Evolutionary conservation across 2,329 filamentous ascomycete species (phyloP).

Genomic region (Stylonectria norvegica): DNA sequence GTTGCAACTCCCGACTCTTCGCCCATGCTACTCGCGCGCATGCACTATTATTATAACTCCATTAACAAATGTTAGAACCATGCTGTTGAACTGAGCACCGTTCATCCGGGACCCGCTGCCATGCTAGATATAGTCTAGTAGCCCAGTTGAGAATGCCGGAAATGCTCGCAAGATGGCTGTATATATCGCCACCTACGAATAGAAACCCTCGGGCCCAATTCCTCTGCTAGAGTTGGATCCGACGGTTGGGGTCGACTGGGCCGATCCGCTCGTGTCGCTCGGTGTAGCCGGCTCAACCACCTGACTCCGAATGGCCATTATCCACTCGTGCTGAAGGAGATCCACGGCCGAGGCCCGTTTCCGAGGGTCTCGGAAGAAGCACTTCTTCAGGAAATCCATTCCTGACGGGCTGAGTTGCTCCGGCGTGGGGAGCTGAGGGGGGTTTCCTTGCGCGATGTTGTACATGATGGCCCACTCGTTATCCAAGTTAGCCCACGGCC

Average conservation of each 20-base stretch:
- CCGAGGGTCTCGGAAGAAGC: slow-evolving; percentile 80
- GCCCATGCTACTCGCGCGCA: too few relatives aligned
- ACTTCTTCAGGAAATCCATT: slow-evolving; percentile 82
- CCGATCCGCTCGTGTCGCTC: slow-evolving; percentile 50
- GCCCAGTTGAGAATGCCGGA: neutral
- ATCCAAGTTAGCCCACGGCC: slow-evolving; percentile 92
- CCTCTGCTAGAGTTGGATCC: slow-evolving; percentile 30
- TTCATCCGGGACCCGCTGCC: neutral
- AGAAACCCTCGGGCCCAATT: slow-evolving; percentile 30
- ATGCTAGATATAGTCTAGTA: neutral
- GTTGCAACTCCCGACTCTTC: slow-evolving; percentile 22
- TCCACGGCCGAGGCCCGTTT: slow-evolving; percentile 80
- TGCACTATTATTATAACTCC: too few relatives aligned
- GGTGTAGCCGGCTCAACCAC: slow-evolving; percentile 63
- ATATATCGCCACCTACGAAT: slow-evolving; percentile 16
- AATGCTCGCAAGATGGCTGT: neutral
- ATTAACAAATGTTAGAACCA: neutral
- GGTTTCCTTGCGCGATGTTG: slow-evolving; percentile 96
- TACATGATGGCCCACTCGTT: slow-evolving; percentile 99
- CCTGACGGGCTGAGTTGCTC: slow-evolving; percentile 84
- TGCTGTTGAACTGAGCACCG: neutral
- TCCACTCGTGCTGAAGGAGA: slow-evolving; percentile 91
- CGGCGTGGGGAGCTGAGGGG: slow-evolving; percentile 73
- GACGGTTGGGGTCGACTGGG: slow-evolving; percentile 34
- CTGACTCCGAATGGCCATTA: slow-evolving; percentile 61